Percentiles rank a stretch among this genome's conserved stretches.
These are phyloP conservation scores for Ustilago bromivora DNA, from an alignment of 1,284 basidiomycete genomes.

Conservation along the genomic window DNA sequence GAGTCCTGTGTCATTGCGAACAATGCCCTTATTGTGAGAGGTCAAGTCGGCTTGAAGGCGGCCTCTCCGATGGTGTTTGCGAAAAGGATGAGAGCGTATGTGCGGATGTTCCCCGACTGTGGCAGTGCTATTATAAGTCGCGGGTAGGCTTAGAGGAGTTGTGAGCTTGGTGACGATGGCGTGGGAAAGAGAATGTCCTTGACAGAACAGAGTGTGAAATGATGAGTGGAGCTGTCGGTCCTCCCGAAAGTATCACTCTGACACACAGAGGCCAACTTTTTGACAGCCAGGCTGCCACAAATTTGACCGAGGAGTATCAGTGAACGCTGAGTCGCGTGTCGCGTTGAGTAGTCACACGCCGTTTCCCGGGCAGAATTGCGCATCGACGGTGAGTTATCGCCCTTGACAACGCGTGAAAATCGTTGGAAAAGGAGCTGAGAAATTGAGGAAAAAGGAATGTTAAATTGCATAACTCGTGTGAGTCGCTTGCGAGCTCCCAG, in stretches of 20 bases:
- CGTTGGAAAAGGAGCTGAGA: too few relatives aligned
- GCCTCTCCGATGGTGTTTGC: slow-evolving; percentile 1
- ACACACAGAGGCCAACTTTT: slow-evolving; percentile 5
- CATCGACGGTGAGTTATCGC: not conserved
- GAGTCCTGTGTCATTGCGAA: slow-evolving; percentile 31
- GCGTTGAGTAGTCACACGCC: slow-evolving; percentile 20
- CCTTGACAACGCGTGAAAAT: too few relatives aligned
- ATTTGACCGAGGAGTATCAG: not conserved
- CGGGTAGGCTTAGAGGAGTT: not conserved
- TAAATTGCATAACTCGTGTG: too few relatives aligned
- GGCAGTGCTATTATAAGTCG: not conserved
- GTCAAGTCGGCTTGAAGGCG: not conserved
- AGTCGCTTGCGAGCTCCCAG: too few relatives aligned
- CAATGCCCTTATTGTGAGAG: not conserved
- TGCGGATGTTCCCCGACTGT: not conserved
- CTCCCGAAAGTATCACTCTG: slow-evolving; percentile 12
- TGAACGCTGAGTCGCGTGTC: slow-evolving; percentile 34
- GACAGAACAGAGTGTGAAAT: not conserved
- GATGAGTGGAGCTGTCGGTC: slow-evolving; percentile 22
- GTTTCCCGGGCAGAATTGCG: not conserved
- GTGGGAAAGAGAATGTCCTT: not conserved
- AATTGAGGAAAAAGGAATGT: too few relatives aligned
- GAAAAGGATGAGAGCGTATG: not conserved
- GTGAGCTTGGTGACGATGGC: not conserved
- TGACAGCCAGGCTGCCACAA: slow-evolving; percentile 7